Conservation (phyloP, 371 early-diverging fungal species). For the Thermomucor indicae-seudaticae region DNA sequence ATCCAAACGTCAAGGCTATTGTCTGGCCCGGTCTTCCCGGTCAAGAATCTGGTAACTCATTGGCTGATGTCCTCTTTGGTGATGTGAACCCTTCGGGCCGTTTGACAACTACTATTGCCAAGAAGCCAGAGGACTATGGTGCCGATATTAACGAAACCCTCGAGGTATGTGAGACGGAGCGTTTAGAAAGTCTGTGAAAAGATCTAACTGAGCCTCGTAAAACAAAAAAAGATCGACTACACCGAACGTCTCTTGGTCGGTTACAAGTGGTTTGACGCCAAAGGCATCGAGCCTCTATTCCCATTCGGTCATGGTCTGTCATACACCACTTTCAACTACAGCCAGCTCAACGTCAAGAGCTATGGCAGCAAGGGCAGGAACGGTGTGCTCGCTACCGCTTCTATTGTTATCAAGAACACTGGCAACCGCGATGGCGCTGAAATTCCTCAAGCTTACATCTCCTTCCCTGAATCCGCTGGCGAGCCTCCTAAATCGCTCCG, state of each 20-base stretch:
- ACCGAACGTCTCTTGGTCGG: constrained; percentile 44
- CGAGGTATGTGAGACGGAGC: background rate
- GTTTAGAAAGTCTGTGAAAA: background rate
- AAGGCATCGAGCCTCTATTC: constrained; percentile 42
- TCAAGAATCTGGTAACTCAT: constrained; percentile 48
- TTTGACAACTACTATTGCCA: constrained; percentile 46
- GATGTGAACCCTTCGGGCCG: constrained; percentile 52
- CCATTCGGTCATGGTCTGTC: constrained; percentile 55
- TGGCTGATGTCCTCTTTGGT: constrained; percentile 53
- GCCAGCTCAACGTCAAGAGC: constrained; percentile 2
- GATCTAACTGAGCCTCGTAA: background rate
- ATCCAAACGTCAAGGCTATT: constrained; percentile 44
- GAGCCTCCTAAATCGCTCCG: constrained; percentile 44
- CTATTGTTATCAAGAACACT: constrained; percentile 34
- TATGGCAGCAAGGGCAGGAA: background rate
- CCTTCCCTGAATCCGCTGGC: constrained; percentile 30
- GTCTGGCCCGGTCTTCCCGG: constrained; percentile 44
- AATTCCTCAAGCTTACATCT: constrained; percentile 45
- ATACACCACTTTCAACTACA: constrained; percentile 49
- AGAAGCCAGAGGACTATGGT: constrained; percentile 27
- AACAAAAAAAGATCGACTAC: constrained; percentile 28
- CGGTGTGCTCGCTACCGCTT: constrained; percentile 5
- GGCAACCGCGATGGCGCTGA: constrained; percentile 46
- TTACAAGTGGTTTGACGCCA: constrained; percentile 43
- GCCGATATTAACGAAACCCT: constrained; percentile 2